Evolutionary conservation across 805 yeast genomes (phyloP), one percentile per base, ranked within the genome.

Genomic region (Saturnispora quitensis): DNA sequence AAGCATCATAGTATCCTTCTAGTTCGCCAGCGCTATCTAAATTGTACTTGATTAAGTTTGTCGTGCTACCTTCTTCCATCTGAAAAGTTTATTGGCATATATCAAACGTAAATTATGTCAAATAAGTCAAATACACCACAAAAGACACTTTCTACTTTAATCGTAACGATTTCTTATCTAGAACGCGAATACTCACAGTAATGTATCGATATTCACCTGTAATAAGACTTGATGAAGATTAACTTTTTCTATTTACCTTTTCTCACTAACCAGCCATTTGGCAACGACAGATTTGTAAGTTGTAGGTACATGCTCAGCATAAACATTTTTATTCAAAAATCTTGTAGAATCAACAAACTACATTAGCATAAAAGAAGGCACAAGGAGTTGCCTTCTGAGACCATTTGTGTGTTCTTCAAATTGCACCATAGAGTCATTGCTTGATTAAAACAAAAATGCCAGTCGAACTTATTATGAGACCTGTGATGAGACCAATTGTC

Each of bases 401-500:
- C 42, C 13, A 18, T 7, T 38, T 18, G 15, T 9, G 6, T 8
- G n/a, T 5, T 18, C 15, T 8, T 38, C 5, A 18, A 18, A 13
- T 38, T 38, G 15, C 18, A 18, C 2, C 9, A 38, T 17, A 38
- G n/a, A 13, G 18, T 18, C 28, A 43, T 31, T 7, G 46, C 25
- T 46, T 50, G 45, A 42, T 43, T 15, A 17, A 45, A 44, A 38
- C 22, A 10, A 51, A 48, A 13, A 80, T 81, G 86, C 85, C 85
- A 34, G 68, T 80, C 52, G 85, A 81, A 64, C 72, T 80, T 33
- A 53, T 79, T 48, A 70, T 81, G 55, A 71, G 81, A 42, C 85
- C 85, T 25, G 50, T 81, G 33, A 75, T 80, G 82, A 71, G 82
- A 57, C 85, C 85, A 9, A 68, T 78, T 47, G 80, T 78, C 40